A percentile compares a stretch with the other conserved stretches of the same genome.
These are phyloP conservation scores for Aspergillus olivimuriae DNA, from an alignment of 495 filamentous ascomycete species.

Conservation along the genomic window DNA sequence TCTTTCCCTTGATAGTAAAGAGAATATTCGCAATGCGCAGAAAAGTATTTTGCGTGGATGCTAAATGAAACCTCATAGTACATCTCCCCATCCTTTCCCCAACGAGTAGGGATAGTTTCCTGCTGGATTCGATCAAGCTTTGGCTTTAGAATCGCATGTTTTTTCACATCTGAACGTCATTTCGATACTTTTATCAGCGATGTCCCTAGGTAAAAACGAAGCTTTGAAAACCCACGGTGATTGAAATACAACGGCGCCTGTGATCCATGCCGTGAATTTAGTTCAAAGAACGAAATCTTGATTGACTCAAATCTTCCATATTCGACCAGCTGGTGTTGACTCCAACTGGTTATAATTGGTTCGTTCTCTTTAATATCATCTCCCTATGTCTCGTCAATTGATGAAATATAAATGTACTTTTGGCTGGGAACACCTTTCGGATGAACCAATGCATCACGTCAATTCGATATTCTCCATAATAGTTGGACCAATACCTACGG, in stretches of 20 bases:
- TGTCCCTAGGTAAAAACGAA: too few species aligned
- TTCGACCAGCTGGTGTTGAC: neutral
- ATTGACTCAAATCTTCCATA: slow-evolving; percentile 11
- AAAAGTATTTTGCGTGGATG: slow-evolving; percentile 19
- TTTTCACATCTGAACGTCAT: slow-evolving; percentile 6
- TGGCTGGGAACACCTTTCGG: slow-evolving; percentile 12
- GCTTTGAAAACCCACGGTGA: slow-evolving; percentile 10
- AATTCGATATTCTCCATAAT: slow-evolving; percentile 13
- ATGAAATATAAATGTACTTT: neutral
- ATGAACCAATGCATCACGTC: slow-evolving; percentile 23
- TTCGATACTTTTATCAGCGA: too few species aligned
- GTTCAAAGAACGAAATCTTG: slow-evolving; percentile 8
- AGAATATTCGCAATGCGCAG: slow-evolving; percentile 22
- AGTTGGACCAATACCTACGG: slow-evolving; percentile 16
- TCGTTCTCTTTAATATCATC: slow-evolving; percentile 16
- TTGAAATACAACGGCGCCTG: slow-evolving; percentile 10
- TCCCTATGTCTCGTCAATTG: slow-evolving; percentile 8
- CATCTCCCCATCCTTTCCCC: slow-evolving; percentile 13
- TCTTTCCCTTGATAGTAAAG: slow-evolving; percentile 18
- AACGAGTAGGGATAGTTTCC: slow-evolving; percentile 3
- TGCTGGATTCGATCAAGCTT: slow-evolving; percentile 2
- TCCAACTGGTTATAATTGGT: slow-evolving; percentile 10
- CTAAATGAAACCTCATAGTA: slow-evolving; percentile 20
- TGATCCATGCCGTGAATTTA: slow-evolving; percentile 4
- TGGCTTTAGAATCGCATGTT: slow-evolving; percentile 7